Conservation (phyloP, 805 yeast species). For the Ogataea neopini region DNA sequence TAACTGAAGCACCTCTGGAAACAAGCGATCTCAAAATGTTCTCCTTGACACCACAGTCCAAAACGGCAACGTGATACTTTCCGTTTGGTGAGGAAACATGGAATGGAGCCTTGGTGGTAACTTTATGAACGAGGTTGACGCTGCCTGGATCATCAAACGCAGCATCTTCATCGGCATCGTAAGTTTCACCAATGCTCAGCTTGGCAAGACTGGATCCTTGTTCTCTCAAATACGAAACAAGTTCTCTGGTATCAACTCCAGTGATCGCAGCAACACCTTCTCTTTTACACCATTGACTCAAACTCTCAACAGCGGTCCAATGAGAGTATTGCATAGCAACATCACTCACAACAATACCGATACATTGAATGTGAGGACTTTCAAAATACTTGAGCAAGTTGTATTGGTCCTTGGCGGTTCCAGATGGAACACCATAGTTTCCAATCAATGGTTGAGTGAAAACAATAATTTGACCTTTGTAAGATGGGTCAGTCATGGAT, state of each 20-base stretch:
- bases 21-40: constrained; percentile 93
- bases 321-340: constrained; percentile 96
- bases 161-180: constrained; percentile 88
- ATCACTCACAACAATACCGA: constrained; percentile 95
- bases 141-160: constrained; percentile 90
- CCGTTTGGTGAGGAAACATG: constrained; percentile 68
- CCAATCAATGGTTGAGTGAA: constrained; percentile 98
- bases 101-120: constrained; percentile 94
- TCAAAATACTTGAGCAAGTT: constrained; percentile 89
- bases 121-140: constrained; percentile 87
- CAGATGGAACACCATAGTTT: constrained; percentile 96
- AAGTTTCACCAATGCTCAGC: constrained; percentile 86
- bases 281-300: constrained; percentile 94
- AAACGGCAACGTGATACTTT: constrained; percentile 80
- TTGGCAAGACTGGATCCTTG: constrained; percentile 93
- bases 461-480: constrained; percentile 93
- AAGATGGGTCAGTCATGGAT: constrained; percentile 98
- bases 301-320: constrained; percentile 98
- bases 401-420: constrained; percentile 75
- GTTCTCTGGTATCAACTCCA: constrained; percentile 96
- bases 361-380: constrained; percentile 87
- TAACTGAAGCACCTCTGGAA: constrained; percentile 91
- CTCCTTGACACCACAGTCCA: constrained; percentile 98
- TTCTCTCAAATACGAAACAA: constrained; percentile 91
- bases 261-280: constrained; percentile 95